Evolutionary conservation across 805 yeast species (phyloP).

Genomic region (Candida mattraensis): DNA sequence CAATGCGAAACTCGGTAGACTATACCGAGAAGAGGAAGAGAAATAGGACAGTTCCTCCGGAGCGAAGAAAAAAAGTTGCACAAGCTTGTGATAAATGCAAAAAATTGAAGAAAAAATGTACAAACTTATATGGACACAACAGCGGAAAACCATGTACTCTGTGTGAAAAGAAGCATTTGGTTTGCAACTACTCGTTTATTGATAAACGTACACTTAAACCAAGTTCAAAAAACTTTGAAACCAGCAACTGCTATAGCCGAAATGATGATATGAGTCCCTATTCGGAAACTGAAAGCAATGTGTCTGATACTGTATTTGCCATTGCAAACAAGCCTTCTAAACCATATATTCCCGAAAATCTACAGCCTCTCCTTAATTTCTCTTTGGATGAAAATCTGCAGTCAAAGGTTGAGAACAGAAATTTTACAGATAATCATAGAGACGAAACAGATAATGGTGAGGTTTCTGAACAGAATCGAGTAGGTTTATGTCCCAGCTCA

Average conservation of each 20-base stretch:
- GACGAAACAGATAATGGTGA: neutral
- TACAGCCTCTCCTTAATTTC: conserved; percentile 2
- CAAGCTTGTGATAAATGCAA: conserved; percentile 49
- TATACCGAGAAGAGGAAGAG: conserved; percentile 9
- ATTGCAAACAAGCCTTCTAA: conserved; percentile 3
- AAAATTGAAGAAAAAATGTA: conserved; percentile 35
- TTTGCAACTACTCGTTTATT: conserved; percentile 24
- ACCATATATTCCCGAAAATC: conserved; percentile 5
- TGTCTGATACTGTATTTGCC: no score
- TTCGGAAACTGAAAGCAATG: neutral
- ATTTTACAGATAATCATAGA: neutral
- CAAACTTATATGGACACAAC: conserved; percentile 18
- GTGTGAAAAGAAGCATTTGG: conserved; percentile 26
- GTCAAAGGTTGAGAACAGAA: neutral
- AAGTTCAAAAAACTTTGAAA: neutral
- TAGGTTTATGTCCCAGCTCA: no score
- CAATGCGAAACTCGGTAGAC: no score
- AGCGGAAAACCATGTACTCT: conserved; percentile 14
- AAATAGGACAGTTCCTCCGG: conserved; percentile 16
- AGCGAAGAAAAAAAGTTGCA: conserved; percentile 38
- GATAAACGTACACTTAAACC: conserved; percentile 17
- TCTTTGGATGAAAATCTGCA: conserved; percentile 1
- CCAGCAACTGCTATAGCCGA: no score
- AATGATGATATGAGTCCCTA: neutral
- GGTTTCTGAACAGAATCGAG: neutral